Conservation (phyloP, 371 early-diverging fungal genomes). For the Syncephalis fuscata region DNA sequence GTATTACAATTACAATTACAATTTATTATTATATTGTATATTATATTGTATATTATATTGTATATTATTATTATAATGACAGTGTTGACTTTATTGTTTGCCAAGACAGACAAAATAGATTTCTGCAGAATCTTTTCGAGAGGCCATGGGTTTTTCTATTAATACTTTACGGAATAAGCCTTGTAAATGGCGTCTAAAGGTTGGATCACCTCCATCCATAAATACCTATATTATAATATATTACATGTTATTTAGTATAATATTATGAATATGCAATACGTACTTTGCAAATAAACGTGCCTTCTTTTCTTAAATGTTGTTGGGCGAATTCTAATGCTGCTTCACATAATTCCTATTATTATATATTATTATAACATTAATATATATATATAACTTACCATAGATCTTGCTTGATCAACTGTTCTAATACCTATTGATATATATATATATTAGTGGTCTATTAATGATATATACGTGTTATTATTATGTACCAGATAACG, state of each 20-base stretch:
- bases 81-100: too few relatives aligned
- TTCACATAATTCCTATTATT: conserved; percentile 39
- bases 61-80: too few relatives aligned
- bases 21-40: too few relatives aligned
- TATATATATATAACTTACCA: conserved; percentile 18
- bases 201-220: conserved; percentile 42
- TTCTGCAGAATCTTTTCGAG: conserved; percentile 56
- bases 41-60: too few relatives aligned
- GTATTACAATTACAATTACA: too few relatives aligned
- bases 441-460: neutral
- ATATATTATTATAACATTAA: conserved; percentile 3
- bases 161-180: conserved; percentile 24
- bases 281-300: conserved; percentile 60
- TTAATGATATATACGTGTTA: too few relatives aligned
- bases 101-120: conserved; percentile 52
- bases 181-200: conserved; percentile 23
- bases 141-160: conserved; percentile 49
- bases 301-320: conserved; percentile 32
- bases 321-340: conserved; percentile 42
- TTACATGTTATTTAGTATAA: neutral
- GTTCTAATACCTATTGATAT: conserved; percentile 13
- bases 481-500: conserved; percentile 33
- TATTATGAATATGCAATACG: neutral
- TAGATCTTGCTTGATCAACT: conserved; percentile 28
- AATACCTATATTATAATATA: conserved; percentile 21